phyloP scores from a whole-genome alignment of 495 filamentous ascomycete genomes.

The Daldinia caldariorum region DNA sequence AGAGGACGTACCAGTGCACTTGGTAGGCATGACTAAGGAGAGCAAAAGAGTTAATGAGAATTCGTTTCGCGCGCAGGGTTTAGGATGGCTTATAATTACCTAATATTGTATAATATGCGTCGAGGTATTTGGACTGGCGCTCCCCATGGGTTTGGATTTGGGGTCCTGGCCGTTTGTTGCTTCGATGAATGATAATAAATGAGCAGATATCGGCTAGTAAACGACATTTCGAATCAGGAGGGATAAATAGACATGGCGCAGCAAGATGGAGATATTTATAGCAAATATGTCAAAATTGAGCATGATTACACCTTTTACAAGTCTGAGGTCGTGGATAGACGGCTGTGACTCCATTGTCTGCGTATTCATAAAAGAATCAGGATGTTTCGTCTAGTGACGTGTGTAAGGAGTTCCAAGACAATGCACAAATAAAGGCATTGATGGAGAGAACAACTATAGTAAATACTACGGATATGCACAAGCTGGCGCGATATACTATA shows the following conservation, averaged over 20 bases:
- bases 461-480: background rate
- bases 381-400: no score
- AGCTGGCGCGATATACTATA: no score
- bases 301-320: no score
- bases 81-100: background rate
- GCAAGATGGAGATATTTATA: background rate
- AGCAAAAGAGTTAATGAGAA: no score
- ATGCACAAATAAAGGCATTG: background rate
- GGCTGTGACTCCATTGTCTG: background rate
- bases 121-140: background rate
- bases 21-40: background rate
- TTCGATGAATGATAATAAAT: background rate
- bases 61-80: background rate
- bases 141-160: background rate
- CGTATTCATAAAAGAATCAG: background rate
- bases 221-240: background rate
- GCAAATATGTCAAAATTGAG: background rate
- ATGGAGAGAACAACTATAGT: background rate
- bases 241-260: background rate
- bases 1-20: background rate
- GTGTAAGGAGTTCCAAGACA: no score
- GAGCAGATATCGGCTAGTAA: background rate
- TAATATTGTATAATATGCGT: background rate
- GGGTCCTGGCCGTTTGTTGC: background rate
- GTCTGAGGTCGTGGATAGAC: background rate